These are phyloP conservation scores for Metschnikowia bowlesiae DNA, from an alignment of 805 yeast species.

Conservation along the genomic window DNA sequence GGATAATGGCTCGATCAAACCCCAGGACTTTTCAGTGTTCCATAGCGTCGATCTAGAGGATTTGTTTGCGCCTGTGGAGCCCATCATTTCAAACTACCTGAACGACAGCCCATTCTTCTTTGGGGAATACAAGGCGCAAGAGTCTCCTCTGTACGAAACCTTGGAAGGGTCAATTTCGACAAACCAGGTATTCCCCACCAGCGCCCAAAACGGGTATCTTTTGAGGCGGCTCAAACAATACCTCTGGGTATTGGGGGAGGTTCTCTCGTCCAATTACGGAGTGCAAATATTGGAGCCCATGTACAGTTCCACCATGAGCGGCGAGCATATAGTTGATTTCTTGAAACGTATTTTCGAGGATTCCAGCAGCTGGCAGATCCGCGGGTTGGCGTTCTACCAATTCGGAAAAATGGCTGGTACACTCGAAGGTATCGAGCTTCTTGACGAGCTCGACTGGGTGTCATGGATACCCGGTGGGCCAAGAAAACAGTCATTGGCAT, in stretches of 20 bases:
- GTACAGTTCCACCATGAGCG: conserved; percentile 19
- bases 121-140: conserved; percentile 1
- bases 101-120: conserved; percentile 1
- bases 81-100: background rate
- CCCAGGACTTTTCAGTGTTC: background rate
- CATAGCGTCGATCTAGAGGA: background rate
- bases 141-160: background rate
- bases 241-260: conserved; percentile 83
- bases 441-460: conserved; percentile 78
- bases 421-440: conserved; percentile 73
- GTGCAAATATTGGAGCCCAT: conserved; percentile 41
- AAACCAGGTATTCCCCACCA: background rate
- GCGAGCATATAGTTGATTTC: conserved; percentile 36
- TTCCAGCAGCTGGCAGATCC: conserved; percentile 49
- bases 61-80: background rate
- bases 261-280: conserved; percentile 71
- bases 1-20: background rate
- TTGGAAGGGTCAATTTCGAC: background rate
- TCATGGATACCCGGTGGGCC: conserved; percentile 4
- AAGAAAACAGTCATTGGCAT: conserved; percentile 8
- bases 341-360: conserved; percentile 40
- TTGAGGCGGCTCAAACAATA: conserved; percentile 57
- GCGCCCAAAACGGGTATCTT: conserved; percentile 12
- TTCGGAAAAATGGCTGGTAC: conserved; percentile 73
- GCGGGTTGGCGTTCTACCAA: conserved; percentile 74